A percentile compares a stretch with the other conserved stretches of the same genome.
phyloP scores from a whole-genome alignment of 2,329 filamentous ascomycete species.

The Microdochium paspali region DNA sequence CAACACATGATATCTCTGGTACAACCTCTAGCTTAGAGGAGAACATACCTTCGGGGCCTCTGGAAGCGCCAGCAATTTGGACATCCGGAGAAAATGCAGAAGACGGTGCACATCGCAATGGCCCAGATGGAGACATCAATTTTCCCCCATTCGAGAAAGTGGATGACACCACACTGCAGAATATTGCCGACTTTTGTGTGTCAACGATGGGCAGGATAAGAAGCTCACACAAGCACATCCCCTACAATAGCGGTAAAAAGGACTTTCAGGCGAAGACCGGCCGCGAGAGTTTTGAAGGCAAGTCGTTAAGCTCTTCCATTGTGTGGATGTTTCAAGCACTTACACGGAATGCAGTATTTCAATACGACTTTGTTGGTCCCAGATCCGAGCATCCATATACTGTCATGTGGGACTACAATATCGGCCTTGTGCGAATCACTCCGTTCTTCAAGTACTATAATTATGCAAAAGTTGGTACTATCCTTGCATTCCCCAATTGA shows the following conservation, averaged over 20 bases:
- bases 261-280: conserved; percentile 79
- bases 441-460: conserved; percentile 88
- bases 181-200: conserved; percentile 57
- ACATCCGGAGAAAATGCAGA: no score
- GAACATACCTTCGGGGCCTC: no score
- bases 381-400: conserved; percentile 57
- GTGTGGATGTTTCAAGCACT: conserved; percentile 1
- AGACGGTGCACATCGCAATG: no score
- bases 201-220: conserved; percentile 54
- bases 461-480: conserved; percentile 75
- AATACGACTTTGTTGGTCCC: conserved; percentile 71
- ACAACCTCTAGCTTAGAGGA: no score
- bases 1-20: no score
- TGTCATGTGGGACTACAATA: conserved; percentile 96
- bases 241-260: conserved; percentile 93
- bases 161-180: conserved; percentile 42
- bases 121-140: conserved; percentile 62
- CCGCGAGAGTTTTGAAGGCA: conserved; percentile 82
- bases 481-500: neutral
- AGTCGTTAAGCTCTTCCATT: conserved; percentile 8
- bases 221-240: conserved; percentile 65
- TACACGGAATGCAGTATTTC: conserved; percentile 50
- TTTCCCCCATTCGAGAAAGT: conserved; percentile 66
- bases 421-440: conserved; percentile 87
- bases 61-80: no score